Percentiles rank a stretch among this genome's conserved stretches.
phyloP scores from a whole-genome alignment of 2,329 filamentous ascomycete species.

The Coleophoma cylindrospora region DNA sequence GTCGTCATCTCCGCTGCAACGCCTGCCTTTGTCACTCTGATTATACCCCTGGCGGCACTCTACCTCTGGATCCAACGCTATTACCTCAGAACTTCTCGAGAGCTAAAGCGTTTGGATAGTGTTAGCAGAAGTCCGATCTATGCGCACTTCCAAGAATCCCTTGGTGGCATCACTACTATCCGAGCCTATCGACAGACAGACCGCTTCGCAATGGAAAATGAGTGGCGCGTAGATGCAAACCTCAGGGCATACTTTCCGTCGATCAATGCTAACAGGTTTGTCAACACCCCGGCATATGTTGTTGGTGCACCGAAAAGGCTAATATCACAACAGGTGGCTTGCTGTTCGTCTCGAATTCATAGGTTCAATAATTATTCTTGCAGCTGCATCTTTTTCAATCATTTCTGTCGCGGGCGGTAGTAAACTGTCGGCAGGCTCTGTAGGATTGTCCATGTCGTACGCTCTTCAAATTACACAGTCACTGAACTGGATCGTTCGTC shows the following conservation, averaged over 20 bases:
- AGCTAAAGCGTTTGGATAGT: slow-evolving; percentile 93
- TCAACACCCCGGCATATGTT: background rate
- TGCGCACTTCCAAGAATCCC: slow-evolving; percentile 95
- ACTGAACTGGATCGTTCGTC: slow-evolving; percentile 97
- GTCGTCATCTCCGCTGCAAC: slow-evolving; percentile 77
- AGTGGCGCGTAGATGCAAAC: slow-evolving; percentile 96
- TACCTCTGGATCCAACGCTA: slow-evolving; percentile 96
- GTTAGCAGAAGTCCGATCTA: slow-evolving; percentile 95
- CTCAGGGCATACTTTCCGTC: slow-evolving; percentile 92
- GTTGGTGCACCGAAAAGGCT: background rate
- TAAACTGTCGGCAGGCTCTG: slow-evolving; percentile 63
- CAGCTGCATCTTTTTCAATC: slow-evolving; percentile 77
- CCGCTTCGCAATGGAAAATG: slow-evolving; percentile 87
- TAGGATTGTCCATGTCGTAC: slow-evolving; percentile 95
- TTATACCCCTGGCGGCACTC: slow-evolving; percentile 72
- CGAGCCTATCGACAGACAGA: slow-evolving; percentile 87
- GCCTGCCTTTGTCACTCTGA: slow-evolving; percentile 74
- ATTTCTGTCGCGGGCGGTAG: slow-evolving; percentile 69
- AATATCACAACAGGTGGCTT: slow-evolving; percentile 69
- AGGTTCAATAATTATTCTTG: slow-evolving; percentile 87
- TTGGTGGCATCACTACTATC: slow-evolving; percentile 92
- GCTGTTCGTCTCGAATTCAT: slow-evolving; percentile 94
- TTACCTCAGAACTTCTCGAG: slow-evolving; percentile 91
- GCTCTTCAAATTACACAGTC: slow-evolving; percentile 95
- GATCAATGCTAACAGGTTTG: slow-evolving; percentile 62